Conservation (phyloP, 192 early-diverging fungal species). For the Gonapodya prolifera region DNA sequence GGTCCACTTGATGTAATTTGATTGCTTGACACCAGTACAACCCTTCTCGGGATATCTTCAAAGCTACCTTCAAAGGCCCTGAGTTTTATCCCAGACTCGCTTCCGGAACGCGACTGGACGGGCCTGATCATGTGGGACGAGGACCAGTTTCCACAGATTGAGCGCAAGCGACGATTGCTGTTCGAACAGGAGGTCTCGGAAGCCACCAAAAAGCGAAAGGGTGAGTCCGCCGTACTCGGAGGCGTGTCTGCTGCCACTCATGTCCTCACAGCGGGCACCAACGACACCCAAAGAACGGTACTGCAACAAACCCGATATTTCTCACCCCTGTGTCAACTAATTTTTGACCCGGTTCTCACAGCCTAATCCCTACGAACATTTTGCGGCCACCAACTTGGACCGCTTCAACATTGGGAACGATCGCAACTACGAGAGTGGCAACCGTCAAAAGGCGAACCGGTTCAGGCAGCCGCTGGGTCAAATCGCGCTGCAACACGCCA, state of each 20-base stretch:
- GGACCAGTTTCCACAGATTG: not conserved
- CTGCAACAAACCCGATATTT: too few species aligned
- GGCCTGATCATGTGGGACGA: not conserved
- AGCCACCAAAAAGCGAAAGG: not conserved
- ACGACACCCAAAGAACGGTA: not conserved
- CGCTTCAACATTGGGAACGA: constrained; percentile 84
- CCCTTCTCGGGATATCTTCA: constrained; percentile 19
- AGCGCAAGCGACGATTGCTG: not conserved
- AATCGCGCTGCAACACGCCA: constrained; percentile 69
- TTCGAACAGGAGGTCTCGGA: not conserved
- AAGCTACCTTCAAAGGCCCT: constrained; percentile 16
- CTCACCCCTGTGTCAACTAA: constrained; percentile 1
- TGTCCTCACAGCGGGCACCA: not conserved
- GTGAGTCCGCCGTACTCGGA: not conserved
- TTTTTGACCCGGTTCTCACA: not conserved
- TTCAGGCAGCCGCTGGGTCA: constrained; percentile 82
- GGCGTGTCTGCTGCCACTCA: not conserved
- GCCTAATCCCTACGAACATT: constrained; percentile 5
- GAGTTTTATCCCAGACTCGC: constrained; percentile 13
- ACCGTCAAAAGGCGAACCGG: constrained; percentile 50
- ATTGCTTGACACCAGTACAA: constrained; percentile 43
- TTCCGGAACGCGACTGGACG: not conserved
- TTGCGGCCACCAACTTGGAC: constrained; percentile 29
- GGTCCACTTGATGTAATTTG: too few species aligned
- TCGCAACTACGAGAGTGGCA: constrained; percentile 62